These are phyloP conservation scores for Penstemon eatonii DNA, from an alignment of 257 asterid genomes.

Conservation along the genomic window DNA sequence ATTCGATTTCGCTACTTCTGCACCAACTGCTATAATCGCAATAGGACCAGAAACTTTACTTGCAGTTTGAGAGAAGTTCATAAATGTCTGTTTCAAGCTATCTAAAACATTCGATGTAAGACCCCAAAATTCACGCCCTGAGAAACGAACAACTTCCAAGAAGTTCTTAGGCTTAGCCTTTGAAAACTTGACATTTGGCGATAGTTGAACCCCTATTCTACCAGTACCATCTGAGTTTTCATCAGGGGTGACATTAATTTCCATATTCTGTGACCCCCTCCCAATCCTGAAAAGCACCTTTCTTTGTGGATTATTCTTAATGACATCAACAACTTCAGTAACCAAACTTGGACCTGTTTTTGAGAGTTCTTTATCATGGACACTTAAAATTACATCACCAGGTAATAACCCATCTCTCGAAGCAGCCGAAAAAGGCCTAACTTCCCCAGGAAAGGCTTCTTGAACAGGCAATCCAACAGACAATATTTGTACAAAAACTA, in stretches of 20 bases:
- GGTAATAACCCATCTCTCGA: slow-evolving; percentile 73
- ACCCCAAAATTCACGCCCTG: slow-evolving; percentile 86
- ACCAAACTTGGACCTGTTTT: slow-evolving; percentile 66
- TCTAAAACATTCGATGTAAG: slow-evolving; percentile 62
- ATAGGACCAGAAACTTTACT: slow-evolving; percentile 93
- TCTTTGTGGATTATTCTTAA: slow-evolving; percentile 56
- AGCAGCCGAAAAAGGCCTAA: slow-evolving; percentile 90
- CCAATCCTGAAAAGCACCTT: slow-evolving; percentile 55
- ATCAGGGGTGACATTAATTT: slow-evolving; percentile 66
- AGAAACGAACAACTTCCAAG: slow-evolving; percentile 51
- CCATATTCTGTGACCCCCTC: slow-evolving; percentile 50
- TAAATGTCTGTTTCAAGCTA: slow-evolving; percentile 71
- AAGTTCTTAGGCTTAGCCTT: slow-evolving; percentile 58
- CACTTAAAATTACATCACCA: slow-evolving; percentile 80
- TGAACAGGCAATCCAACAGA: slow-evolving; percentile 92
- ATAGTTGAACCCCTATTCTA: slow-evolving; percentile 81
- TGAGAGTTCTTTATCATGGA: slow-evolving; percentile 49
- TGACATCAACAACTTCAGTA: slow-evolving; percentile 73
- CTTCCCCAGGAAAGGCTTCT: slow-evolving; percentile 90
- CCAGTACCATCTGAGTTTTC: slow-evolving; percentile 74
- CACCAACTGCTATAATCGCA: slow-evolving; percentile 93
- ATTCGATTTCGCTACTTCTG: slow-evolving; percentile 87
- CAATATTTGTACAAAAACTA: slow-evolving; percentile 67
- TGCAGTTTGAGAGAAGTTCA: slow-evolving; percentile 85
- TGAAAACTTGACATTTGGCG: slow-evolving; percentile 67